Conservation (phyloP, 129 eudicot species). For the Gnaphalium uliginosum region DNA sequence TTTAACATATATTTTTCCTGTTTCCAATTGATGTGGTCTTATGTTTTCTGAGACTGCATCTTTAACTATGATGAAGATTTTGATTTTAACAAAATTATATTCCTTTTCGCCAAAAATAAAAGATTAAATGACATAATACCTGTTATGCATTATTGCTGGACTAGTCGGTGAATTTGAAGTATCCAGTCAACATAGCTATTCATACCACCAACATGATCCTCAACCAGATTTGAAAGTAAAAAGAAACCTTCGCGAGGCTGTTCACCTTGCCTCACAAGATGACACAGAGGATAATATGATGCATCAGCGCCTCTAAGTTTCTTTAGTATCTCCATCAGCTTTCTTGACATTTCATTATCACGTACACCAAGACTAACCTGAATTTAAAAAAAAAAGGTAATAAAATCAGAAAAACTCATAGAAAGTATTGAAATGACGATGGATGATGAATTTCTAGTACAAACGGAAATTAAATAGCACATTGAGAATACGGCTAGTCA, state of each 20-base stretch:
- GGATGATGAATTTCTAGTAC: neutral
- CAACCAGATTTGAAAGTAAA: conserved; percentile 68
- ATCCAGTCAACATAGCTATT: conserved; percentile 83
- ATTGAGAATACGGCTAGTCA: neutral
- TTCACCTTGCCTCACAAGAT: conserved; percentile 90
- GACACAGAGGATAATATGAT: conserved; percentile 70
- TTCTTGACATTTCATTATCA: conserved; percentile 77
- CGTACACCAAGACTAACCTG: conserved; percentile 57
- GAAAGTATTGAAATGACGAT: neutral
- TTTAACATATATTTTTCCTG: neutral
- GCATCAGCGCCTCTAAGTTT: conserved; percentile 58
- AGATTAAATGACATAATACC: conserved; percentile 33
- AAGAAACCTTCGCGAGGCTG: conserved; percentile 90
- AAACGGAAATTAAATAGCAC: neutral
- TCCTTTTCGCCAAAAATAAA: neutral
- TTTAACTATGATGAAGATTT: neutral
- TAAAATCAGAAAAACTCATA: neutral
- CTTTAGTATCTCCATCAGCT: conserved; percentile 53
- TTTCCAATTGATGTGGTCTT: neutral
- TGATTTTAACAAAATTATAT: neutral
- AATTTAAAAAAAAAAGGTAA: neutral
- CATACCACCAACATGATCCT: conserved; percentile 69
- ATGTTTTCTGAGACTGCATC: neutral
- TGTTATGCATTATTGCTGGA: conserved; percentile 59
- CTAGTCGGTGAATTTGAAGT: conserved; percentile 64